Conservation (phyloP, 345 rosid species). For the Melaleuca alternifolia region DNA sequence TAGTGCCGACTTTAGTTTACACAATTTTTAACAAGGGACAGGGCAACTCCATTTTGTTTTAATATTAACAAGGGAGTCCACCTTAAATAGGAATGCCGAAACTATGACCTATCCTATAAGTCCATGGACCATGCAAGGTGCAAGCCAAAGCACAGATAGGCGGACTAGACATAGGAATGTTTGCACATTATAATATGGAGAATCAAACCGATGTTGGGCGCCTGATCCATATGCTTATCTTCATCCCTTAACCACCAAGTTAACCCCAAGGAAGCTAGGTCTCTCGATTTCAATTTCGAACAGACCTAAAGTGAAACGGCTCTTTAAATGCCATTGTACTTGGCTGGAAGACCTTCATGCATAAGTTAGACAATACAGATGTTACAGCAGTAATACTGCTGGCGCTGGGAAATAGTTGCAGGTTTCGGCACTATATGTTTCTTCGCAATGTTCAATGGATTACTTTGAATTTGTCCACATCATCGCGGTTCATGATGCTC, state of each 20-base stretch:
- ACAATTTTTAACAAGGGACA: not conserved
- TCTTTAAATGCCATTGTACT: not conserved
- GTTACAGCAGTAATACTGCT: not conserved
- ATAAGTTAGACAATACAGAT: not conserved
- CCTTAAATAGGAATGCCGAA: not conserved
- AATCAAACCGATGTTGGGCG: not conserved
- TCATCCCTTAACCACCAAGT: not conserved
- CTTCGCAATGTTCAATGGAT: too few species aligned
- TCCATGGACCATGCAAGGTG: rapidly evolving
- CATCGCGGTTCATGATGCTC: too few species aligned
- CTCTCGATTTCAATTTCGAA: not conserved
- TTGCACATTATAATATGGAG: not conserved
- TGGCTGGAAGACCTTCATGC: not conserved
- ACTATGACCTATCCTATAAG: rapidly evolving
- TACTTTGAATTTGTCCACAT: too few species aligned
- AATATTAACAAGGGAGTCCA: not conserved
- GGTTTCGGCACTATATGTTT: not conserved
- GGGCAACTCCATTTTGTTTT: rapidly evolving
- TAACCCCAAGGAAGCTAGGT: rapidly evolving
- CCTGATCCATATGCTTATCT: not conserved
- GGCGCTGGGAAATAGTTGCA: not conserved
- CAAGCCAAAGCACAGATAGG: not conserved
- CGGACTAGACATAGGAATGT: too few species aligned
- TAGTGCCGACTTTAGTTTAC: too few species aligned
- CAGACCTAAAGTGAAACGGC: not conserved